These are phyloP conservation scores for Quillaja saponaria DNA, from an alignment of 306 rosid genomes.

Conservation along the genomic window DNA sequence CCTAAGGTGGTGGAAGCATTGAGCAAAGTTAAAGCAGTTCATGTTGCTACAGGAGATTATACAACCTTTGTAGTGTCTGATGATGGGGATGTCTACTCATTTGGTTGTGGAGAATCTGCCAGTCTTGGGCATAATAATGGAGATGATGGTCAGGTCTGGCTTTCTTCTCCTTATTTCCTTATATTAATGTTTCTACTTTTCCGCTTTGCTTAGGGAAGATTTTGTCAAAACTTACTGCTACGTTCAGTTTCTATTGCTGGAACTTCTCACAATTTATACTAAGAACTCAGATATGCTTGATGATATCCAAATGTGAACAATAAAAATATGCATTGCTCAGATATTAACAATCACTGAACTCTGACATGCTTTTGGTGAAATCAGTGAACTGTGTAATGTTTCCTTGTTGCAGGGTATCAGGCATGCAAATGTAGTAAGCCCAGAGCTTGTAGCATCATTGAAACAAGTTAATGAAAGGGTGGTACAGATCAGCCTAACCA, in stretches of 20 bases:
- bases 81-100: slow-evolving; percentile 86
- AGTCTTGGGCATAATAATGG: slow-evolving; percentile 79
- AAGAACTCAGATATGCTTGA: too few relatives aligned
- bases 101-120: slow-evolving; percentile 94
- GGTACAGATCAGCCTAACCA: slow-evolving; percentile 88
- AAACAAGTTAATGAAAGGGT: slow-evolving; percentile 72
- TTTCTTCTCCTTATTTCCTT: slow-evolving; percentile 17
- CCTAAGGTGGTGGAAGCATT: slow-evolving; percentile 87
- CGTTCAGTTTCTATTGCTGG: too few relatives aligned
- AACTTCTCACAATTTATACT: too few relatives aligned
- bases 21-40: slow-evolving; percentile 71
- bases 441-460: slow-evolving; percentile 74
- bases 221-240: background rate
- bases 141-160: slow-evolving; percentile 62
- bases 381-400: slow-evolving; percentile 9
- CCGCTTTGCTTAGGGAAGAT: slow-evolving; percentile 5
- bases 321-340: background rate
- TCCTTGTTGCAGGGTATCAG: slow-evolving; percentile 60
- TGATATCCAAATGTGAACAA: background rate
- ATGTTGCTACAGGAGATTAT: slow-evolving; percentile 94
- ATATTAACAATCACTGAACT: too few relatives aligned
- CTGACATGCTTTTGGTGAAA: background rate
- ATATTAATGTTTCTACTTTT: slow-evolving; percentile 12
- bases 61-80: slow-evolving; percentile 84
- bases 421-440: slow-evolving; percentile 63